Conservation (phyloP, 306 rosid species). For the Geum urbanum region DNA sequence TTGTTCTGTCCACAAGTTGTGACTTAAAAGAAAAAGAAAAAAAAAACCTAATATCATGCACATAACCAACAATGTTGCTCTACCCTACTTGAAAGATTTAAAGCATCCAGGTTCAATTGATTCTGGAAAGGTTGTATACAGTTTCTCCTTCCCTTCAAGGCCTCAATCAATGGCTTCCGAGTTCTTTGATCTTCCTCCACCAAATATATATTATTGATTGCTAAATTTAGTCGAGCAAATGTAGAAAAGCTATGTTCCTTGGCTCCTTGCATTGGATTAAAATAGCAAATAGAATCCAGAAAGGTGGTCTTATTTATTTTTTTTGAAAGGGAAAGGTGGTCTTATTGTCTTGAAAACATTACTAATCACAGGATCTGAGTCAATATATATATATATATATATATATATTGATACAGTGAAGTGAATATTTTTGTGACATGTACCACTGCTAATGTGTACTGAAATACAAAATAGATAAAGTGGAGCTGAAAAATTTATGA, state of each 20-base stretch:
- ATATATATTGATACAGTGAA: no score
- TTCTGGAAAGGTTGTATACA: not conserved
- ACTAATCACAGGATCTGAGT: not conserved
- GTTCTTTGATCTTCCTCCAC: not conserved
- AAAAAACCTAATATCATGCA: not conserved
- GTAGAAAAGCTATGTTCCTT: not conserved
- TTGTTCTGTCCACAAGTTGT: conserved; percentile 17
- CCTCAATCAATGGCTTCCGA: conserved; percentile 3
- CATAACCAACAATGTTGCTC: not conserved
- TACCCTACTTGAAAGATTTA: conserved; percentile 11
- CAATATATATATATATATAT: no score
- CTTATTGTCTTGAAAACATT: not conserved
- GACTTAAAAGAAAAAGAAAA: no score
- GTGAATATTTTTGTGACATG: not conserved
- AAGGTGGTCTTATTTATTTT: not conserved
- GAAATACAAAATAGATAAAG: no score
- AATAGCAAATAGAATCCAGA: not conserved
- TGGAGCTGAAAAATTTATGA: no score
- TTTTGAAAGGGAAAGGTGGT: no score
- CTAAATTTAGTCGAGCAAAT: not conserved
- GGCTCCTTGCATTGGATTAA: not conserved
- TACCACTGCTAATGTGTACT: no score
- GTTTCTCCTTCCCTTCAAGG: not conserved
- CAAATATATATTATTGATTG: not conserved
- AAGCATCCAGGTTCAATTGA: not conserved